phyloP scores from a whole-genome alignment of 139 green algal species.

The Micractinium conductrix region DNA sequence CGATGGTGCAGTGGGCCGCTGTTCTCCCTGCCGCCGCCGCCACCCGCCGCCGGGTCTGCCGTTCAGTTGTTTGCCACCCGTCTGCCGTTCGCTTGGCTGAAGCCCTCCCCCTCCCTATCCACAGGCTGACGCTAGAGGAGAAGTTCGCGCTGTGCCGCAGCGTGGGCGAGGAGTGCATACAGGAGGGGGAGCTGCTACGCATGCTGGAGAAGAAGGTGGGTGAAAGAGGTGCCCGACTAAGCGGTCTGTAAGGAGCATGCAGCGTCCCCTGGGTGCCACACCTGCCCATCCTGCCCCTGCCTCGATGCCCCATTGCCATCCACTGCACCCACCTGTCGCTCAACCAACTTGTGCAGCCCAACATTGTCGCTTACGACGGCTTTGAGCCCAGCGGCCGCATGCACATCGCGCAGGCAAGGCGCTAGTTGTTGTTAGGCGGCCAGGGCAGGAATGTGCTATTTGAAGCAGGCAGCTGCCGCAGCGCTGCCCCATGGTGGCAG shows the following conservation, averaged over 20 bases:
- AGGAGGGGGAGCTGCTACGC: conserved; percentile 87
- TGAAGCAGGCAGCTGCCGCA: too few species aligned
- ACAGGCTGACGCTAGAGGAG: conserved; percentile 87
- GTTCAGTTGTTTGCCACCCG: not conserved
- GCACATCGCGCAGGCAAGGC: conserved; percentile 98
- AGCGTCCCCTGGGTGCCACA: too few species aligned
- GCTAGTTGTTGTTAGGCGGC: too few species aligned
- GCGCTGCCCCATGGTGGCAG: too few species aligned
- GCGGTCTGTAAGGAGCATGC: too few species aligned
- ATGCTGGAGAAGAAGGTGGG: conserved; percentile 94
- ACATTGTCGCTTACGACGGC: conserved; percentile 94
- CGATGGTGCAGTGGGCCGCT: not conserved
- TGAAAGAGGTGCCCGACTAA: too few species aligned
- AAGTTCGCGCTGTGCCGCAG: conserved; percentile 81
- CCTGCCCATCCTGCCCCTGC: too few species aligned
- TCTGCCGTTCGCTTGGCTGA: not conserved
- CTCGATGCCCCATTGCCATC: too few species aligned
- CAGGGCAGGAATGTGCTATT: too few species aligned
- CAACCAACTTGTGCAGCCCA: too few species aligned
- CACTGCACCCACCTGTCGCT: too few species aligned
- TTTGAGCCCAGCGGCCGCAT: conserved; percentile 99
- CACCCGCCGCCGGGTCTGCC: not conserved
- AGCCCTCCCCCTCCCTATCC: not conserved
- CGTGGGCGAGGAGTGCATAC: conserved; percentile 96
- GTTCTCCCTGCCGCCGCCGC: not conserved